Conservation (phyloP, 1,284 basidiomycete species). For the Athelia psychrophila region DNA sequence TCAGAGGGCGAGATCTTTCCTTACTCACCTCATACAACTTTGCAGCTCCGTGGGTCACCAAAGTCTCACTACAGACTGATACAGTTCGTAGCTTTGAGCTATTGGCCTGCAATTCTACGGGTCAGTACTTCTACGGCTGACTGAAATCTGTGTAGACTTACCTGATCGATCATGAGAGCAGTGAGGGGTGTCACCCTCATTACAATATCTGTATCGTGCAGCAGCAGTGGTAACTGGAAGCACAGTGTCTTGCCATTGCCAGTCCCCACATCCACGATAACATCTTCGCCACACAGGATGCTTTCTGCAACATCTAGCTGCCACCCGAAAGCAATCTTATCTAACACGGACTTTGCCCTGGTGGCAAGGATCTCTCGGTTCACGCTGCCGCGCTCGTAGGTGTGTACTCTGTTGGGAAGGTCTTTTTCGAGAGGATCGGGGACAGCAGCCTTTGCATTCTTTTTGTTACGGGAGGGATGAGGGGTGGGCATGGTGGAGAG, state of each 20-base stretch:
- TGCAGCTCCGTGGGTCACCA: not conserved
- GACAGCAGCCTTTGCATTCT: too few relatives aligned
- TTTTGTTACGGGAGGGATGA: too few relatives aligned
- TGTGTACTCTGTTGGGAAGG: too few relatives aligned
- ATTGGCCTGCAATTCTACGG: not conserved
- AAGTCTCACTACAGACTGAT: not conserved
- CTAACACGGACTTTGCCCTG: too few relatives aligned
- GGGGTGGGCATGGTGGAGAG: too few relatives aligned
- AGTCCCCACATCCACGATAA: slow-evolving; percentile 7
- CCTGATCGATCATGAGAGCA: slow-evolving; percentile 6
- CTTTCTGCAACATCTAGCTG: not conserved
- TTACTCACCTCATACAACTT: not conserved
- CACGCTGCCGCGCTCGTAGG: too few relatives aligned
- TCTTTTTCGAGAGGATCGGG: too few relatives aligned
- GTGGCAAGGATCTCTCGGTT: too few relatives aligned
- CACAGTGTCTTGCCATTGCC: slow-evolving; percentile 7
- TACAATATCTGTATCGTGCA: not conserved
- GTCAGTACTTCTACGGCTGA: not conserved
- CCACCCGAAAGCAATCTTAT: too few relatives aligned
- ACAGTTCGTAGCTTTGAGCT: not conserved
- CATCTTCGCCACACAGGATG: slow-evolving; percentile 2
- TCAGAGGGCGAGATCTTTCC: too few relatives aligned
- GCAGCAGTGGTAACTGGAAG: slow-evolving; percentile 5
- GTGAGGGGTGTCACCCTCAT: slow-evolving; percentile 4
- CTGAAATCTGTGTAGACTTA: not conserved